Conservation (phyloP, 1,284 basidiomycete genomes). For the Puccinia horiana region DNA sequence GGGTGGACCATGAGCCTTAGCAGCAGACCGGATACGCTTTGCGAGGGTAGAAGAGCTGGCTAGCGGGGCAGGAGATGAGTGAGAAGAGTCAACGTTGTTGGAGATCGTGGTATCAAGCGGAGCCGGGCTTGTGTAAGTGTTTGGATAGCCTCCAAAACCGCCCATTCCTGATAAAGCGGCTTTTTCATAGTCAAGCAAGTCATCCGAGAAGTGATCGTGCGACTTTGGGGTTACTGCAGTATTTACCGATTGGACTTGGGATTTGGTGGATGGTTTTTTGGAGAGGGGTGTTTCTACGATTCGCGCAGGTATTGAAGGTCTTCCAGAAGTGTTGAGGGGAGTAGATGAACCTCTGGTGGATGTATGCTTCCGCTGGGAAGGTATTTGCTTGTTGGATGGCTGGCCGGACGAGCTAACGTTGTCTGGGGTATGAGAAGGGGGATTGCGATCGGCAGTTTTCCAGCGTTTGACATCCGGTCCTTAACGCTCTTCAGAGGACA, state of each 20-base stretch:
- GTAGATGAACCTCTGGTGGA: not conserved
- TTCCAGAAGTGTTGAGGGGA: not conserved
- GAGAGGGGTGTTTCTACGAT: too few species aligned
- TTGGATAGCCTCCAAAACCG: not conserved
- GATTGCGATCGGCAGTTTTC: slow-evolving; percentile 7
- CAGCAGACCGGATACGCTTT: not conserved
- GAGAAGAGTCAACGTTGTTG: not conserved
- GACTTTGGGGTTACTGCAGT: not conserved
- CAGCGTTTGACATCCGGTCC: not conserved
- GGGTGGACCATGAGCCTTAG: not conserved
- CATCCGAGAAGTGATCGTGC: not conserved
- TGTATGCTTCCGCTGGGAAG: not conserved
- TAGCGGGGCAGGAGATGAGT: not conserved
- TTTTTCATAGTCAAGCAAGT: slow-evolving; percentile 6
- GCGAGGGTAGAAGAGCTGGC: not conserved
- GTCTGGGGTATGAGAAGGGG: not conserved
- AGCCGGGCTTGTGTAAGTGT: not conserved
- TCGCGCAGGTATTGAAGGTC: too few species aligned
- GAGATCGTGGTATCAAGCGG: not conserved
- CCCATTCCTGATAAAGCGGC: not conserved
- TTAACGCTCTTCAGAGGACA: not conserved
- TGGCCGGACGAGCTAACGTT: not conserved
- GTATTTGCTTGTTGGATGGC: not conserved
- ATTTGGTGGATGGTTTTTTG: not conserved
- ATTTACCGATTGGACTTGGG: not conserved